Conservation (phyloP, 305 asterid genomes). For the Fraxinus latifolia region DNA sequence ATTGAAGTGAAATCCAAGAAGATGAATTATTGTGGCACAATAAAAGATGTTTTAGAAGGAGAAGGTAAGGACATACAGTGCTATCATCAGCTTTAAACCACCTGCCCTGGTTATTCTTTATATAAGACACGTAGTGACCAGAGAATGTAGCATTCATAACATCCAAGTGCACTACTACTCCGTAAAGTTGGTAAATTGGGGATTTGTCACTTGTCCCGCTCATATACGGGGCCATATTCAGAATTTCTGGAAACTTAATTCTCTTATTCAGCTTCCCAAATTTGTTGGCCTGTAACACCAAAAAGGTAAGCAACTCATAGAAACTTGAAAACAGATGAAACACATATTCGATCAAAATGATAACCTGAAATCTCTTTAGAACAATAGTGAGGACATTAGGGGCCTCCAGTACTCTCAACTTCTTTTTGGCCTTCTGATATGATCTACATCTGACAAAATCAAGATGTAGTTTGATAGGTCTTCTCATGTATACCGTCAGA, state of each 20-base stretch:
- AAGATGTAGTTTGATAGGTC: not conserved
- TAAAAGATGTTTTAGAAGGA: not conserved
- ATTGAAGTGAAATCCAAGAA: slow-evolving; percentile 6
- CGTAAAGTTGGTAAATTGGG: slow-evolving; percentile 76
- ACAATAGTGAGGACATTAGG: slow-evolving; percentile 80
- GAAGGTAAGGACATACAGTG: slow-evolving; percentile 39
- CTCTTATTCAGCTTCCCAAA: slow-evolving; percentile 76
- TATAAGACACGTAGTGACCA: slow-evolving; percentile 78
- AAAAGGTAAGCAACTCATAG: slow-evolving; percentile 15
- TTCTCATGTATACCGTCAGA: not conserved
- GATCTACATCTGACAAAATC: slow-evolving; percentile 59
- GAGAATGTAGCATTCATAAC: slow-evolving; percentile 63
- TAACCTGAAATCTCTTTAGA: slow-evolving; percentile 82
- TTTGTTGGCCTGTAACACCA: slow-evolving; percentile 50
- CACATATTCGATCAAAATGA: not conserved
- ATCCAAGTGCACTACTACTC: slow-evolving; percentile 78
- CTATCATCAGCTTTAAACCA: slow-evolving; percentile 82
- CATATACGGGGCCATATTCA: slow-evolving; percentile 71
- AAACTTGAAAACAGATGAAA: not conserved
- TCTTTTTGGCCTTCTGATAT: slow-evolving; percentile 77
- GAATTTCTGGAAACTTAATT: slow-evolving; percentile 66
- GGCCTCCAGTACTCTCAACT: slow-evolving; percentile 71
- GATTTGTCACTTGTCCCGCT: slow-evolving; percentile 79
- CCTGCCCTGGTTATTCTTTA: slow-evolving; percentile 58
- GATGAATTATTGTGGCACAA: not conserved